Evolutionary conservation across 345 rosid species (phyloP), one percentile per base, ranked within the genome.

Genomic region (Eutrema japonicum): DNA sequence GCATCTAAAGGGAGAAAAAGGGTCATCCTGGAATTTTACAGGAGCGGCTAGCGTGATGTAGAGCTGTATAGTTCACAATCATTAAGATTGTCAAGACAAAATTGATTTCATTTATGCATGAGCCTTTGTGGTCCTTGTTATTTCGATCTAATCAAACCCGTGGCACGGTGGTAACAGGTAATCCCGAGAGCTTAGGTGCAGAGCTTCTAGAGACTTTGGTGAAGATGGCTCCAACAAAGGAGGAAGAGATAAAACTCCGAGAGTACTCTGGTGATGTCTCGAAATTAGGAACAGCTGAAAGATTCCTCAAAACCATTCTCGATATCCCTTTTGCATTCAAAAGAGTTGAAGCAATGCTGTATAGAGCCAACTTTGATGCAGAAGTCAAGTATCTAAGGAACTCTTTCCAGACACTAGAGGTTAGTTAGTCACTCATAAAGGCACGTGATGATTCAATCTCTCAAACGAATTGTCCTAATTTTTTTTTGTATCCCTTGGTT

Each of bases 201-300:
- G 97, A 95, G 80, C 97, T 95, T 78, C 82, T 95, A 70, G 99
- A 95, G 81, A 95, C 96, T 46, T 82, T 92, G 64, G 96, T 90
- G 50, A 95, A 92, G 76, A 95, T 95, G 99, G 97, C 99, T 75
- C 99, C 97, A 27, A 92, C 99, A 3, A 95, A 89, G 79, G 96
- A 92, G 81, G 99, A 95, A 85, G 97, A 92, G 79, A 90, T 92
- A 64, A 95, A 88, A 80, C 99, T 92, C 29, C 81, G 89, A 77
- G 96, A 88, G 30, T 90, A 90, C 81, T 76, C 49, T 10, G 93
- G 96, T 29, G 97, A 90, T 50, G 53, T 79, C 67, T 81, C 82
- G 12, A 95, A 90, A 80, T 85, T 92, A 66, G 99, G 99, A 22
- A 82, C 97, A 65, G 96, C 99, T 36, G 99, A 95, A 75, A 70